phyloP scores from a whole-genome alignment of 805 yeast genomes.

The Kuraishia ogatae region DNA sequence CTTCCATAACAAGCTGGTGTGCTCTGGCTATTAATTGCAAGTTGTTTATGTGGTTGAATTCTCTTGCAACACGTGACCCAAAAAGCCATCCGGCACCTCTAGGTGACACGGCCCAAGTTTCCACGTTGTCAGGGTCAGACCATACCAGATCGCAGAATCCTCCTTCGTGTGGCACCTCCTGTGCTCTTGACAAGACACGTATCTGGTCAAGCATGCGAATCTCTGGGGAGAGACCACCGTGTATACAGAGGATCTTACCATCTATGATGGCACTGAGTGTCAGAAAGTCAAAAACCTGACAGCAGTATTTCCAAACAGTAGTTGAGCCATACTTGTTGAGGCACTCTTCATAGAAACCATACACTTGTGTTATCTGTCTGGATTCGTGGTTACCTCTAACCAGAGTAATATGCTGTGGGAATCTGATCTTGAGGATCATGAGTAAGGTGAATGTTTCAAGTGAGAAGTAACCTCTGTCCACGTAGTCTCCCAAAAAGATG shows the following conservation, averaged over 20 bases:
- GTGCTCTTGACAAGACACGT: slow-evolving; percentile 89
- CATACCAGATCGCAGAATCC: slow-evolving; percentile 96
- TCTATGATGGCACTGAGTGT: slow-evolving; percentile 95
- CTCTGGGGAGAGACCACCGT: slow-evolving; percentile 96
- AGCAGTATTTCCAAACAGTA: slow-evolving; percentile 93
- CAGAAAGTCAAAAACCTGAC: slow-evolving; percentile 91
- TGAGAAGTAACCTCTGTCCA: slow-evolving; percentile 95
- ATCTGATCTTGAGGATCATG: slow-evolving; percentile 85
- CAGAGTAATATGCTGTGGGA: slow-evolving; percentile 61
- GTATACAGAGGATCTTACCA: slow-evolving; percentile 90
- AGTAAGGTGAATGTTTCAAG: slow-evolving; percentile 88
- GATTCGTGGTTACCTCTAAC: slow-evolving; percentile 98
- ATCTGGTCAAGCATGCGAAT: slow-evolving; percentile 96
- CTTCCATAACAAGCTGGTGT: slow-evolving; percentile 98
- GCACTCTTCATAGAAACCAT: slow-evolving; percentile 96
- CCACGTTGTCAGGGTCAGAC: slow-evolving; percentile 98
- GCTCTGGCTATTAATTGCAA: slow-evolving; percentile 88
- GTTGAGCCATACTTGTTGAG: slow-evolving; percentile 87
- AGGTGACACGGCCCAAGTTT: slow-evolving; percentile 96
- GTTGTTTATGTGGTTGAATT: slow-evolving; percentile 92
- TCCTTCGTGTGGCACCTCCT: slow-evolving; percentile 98
- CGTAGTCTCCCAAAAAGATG: slow-evolving; percentile 91
- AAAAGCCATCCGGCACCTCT: slow-evolving; percentile 99
- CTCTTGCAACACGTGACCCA: slow-evolving; percentile 89
- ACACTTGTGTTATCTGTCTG: slow-evolving; percentile 96